Percentiles rank a stretch among this genome's conserved stretches.
phyloP scores from a whole-genome alignment of 495 filamentous ascomycete genomes.

The Aspergillus campestris region DNA sequence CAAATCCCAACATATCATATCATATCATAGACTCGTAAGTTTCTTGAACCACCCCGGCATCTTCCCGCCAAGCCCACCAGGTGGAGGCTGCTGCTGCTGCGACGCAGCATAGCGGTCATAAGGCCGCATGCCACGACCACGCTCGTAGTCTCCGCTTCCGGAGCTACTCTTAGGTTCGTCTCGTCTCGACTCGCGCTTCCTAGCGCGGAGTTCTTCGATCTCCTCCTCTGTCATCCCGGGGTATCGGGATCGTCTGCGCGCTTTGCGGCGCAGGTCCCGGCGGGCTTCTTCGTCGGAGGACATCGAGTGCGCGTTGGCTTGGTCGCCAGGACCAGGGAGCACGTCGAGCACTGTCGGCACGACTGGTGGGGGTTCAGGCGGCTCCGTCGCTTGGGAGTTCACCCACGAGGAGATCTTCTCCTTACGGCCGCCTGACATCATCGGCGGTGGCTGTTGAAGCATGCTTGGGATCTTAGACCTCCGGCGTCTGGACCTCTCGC shows the following conservation, averaged over 20 bases:
- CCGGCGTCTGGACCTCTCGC: conserved; percentile 21
- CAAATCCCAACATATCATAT: conserved; percentile 7
- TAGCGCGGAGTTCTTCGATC: conserved; percentile 27
- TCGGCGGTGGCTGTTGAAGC: conserved; percentile 10
- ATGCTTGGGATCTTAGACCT: conserved; percentile 18
- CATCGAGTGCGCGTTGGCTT: conserved; percentile 24
- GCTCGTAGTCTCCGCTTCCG: conserved; percentile 36
- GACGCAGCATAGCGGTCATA: conserved; percentile 22
- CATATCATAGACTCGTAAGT: conserved; percentile 28
- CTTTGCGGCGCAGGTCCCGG: conserved; percentile 27
- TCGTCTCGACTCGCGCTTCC: conserved; percentile 23
- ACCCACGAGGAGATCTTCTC: conserved; percentile 58
- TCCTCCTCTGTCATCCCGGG: conserved; percentile 33
- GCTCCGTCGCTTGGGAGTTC: conserved; percentile 44
- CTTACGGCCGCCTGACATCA: conserved; percentile 26
- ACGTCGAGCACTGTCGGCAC: conserved; percentile 47
- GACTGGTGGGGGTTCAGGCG: conserved; percentile 50
- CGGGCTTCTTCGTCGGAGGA: conserved; percentile 37
- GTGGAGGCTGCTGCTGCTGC: conserved; percentile 1
- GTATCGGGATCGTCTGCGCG: conserved; percentile 30
- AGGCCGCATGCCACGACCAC: conserved; percentile 31
- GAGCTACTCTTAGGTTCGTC: conserved; percentile 32
- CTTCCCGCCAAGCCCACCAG: conserved; percentile 26
- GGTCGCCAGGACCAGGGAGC: conserved; percentile 30
- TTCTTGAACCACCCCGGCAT: conserved; percentile 43